A percentile compares a stretch with the other conserved stretches of the same genome.
These are phyloP conservation scores for Leccinum broughii DNA, from an alignment of 768 basidiomycete species.

Conservation along the genomic window DNA sequence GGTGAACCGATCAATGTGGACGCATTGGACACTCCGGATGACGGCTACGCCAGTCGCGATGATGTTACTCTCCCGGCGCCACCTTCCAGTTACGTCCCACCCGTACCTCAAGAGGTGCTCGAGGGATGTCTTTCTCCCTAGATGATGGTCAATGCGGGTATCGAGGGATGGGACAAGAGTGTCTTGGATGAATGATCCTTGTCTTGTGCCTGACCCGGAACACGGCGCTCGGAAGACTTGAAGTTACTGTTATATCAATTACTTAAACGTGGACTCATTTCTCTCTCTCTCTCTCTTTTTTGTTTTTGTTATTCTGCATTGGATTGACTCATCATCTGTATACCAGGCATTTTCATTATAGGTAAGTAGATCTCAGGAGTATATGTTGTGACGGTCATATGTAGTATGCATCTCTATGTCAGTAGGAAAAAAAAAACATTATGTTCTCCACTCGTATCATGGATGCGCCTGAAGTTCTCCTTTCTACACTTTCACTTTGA, in stretches of 20 bases:
- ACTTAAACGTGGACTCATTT: background rate
- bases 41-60: background rate
- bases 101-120: background rate
- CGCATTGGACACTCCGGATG: background rate
- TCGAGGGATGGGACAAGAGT: constrained; percentile 11
- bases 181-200: background rate
- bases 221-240: too few relatives aligned
- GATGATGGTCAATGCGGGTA: constrained; percentile 6
- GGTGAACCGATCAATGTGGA: background rate
- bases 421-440: too few relatives aligned
- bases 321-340: too few relatives aligned
- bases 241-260: background rate
- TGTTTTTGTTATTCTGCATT: too few relatives aligned
- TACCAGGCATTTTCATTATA: too few relatives aligned
- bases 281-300: too few relatives aligned
- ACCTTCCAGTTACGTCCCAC: background rate
- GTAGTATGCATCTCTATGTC: too few relatives aligned
- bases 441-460: too few relatives aligned
- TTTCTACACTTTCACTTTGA: too few relatives aligned
- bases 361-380: too few relatives aligned
- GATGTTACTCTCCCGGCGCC: background rate
- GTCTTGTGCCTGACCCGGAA: background rate
- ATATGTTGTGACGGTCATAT: too few relatives aligned
- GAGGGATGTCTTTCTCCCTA: constrained; percentile 13
- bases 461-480: too few relatives aligned